Conservation (phyloP, 2,329 filamentous ascomycete genomes). For the Phyllosticta citriasiana region DNA sequence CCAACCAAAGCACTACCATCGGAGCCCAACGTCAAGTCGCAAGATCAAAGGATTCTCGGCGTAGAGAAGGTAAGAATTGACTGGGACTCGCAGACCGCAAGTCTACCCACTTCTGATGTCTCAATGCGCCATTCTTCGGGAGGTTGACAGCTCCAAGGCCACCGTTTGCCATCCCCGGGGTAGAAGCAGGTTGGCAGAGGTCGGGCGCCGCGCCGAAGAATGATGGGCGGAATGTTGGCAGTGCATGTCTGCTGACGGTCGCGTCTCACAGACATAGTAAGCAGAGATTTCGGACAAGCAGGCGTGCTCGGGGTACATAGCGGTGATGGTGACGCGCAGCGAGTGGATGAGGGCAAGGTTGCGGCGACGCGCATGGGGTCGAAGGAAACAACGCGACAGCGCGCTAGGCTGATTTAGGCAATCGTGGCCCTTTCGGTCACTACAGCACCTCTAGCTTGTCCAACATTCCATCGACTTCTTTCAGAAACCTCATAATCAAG, state of each 20-base stretch:
- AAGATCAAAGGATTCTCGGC: neutral
- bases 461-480: too few species aligned
- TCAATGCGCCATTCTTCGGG: neutral
- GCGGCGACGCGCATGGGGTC: neutral
- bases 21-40: neutral
- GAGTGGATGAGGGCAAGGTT: neutral
- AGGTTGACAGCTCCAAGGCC: neutral
- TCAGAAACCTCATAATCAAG: too few species aligned
- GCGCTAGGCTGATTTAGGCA: neutral
- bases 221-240: neutral
- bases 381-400: neutral
- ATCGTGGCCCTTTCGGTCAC: neutral
- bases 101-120: neutral
- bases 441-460: neutral
- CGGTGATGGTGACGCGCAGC: neutral
- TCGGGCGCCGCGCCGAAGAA: neutral
- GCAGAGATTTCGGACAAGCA: neutral
- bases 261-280: neutral
- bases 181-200: neutral
- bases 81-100: neutral
- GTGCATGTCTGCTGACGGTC: neutral
- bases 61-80: neutral
- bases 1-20: too few species aligned
- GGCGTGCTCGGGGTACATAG: neutral
- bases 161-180: neutral